These are phyloP conservation scores for Pythium rishiriense DNA, from an alignment of 352 stramenopile species.

Conservation along the genomic window DNA sequence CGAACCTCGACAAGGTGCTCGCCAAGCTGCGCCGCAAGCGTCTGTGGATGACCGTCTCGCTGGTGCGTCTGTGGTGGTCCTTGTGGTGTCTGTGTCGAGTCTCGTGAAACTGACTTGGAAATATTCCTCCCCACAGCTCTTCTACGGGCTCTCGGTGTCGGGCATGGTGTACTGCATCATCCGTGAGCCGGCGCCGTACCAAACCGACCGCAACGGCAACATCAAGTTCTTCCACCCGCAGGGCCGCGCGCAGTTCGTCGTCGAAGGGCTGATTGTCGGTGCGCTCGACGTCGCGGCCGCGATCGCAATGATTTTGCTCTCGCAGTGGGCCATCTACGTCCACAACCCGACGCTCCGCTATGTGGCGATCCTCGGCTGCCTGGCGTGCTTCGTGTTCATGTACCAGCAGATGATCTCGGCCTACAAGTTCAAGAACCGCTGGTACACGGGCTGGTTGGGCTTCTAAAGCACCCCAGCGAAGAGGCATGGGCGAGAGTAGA, in stretches of 20 bases:
- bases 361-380: conserved; percentile 53
- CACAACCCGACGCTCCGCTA: conserved; percentile 58
- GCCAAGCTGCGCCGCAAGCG: conserved; percentile 74
- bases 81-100: background rate
- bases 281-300: conserved; percentile 66
- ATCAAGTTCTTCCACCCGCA: conserved; percentile 88
- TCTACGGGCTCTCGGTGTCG: conserved; percentile 86
- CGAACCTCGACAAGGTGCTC: conserved; percentile 71
- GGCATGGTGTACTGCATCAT: conserved; percentile 92
- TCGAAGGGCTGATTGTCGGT: conserved; percentile 82
- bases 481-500: background rate
- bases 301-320: conserved; percentile 75
- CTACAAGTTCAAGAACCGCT: conserved; percentile 89
- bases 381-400: conserved; percentile 74
- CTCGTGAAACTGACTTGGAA: background rate
- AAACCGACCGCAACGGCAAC: conserved; percentile 71
- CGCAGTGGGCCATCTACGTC: conserved; percentile 82
- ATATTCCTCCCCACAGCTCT: conserved; percentile 41
- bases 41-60: conserved; percentile 86
- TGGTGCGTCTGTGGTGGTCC: conserved; percentile 37
- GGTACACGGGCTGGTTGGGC: conserved; percentile 86
- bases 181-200: conserved; percentile 75
- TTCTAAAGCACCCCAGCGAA: conserved; percentile 41
- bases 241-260: conserved; percentile 80
- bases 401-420: conserved; percentile 83